phyloP scores from a whole-genome alignment of 1,284 basidiomycete species.

The Ganoderma lucidum region DNA sequence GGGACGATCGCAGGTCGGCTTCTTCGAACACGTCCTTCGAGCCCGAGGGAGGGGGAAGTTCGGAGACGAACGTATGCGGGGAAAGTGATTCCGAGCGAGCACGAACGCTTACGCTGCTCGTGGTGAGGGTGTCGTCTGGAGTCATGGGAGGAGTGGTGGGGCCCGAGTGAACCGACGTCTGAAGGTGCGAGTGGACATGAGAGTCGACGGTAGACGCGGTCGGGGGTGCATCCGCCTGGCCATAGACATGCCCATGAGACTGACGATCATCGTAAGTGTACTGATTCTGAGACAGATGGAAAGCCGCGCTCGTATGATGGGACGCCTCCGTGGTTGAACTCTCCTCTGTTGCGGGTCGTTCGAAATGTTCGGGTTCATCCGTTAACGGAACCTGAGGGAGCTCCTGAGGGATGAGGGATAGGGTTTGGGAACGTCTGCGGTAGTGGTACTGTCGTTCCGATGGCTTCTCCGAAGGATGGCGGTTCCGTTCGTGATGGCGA shows the following conservation, averaged over 20 bases:
- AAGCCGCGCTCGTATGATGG: slow-evolving; percentile 14
- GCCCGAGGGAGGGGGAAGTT: slow-evolving; percentile 28
- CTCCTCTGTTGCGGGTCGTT: slow-evolving; percentile 18
- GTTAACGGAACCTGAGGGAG: slow-evolving; percentile 16
- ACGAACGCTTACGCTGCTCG: slow-evolving; percentile 36
- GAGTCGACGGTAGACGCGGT: slow-evolving; percentile 26
- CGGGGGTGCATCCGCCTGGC: slow-evolving; percentile 22
- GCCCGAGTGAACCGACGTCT: slow-evolving; percentile 27
- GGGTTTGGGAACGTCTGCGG: slow-evolving; percentile 41
- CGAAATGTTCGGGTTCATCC: slow-evolving; percentile 12
- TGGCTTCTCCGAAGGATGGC: slow-evolving; percentile 24
- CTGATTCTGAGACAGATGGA: slow-evolving; percentile 33
- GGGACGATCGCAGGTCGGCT: not conserved
- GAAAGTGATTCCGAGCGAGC: slow-evolving; percentile 34
- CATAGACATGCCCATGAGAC: slow-evolving; percentile 41
- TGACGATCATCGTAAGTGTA: slow-evolving; percentile 43
- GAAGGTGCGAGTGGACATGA: slow-evolving; percentile 28
- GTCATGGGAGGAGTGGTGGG: slow-evolving; percentile 43
- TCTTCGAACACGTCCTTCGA: slow-evolving; percentile 28
- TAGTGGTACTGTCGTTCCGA: slow-evolving; percentile 35
- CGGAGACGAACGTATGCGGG: slow-evolving; percentile 30
- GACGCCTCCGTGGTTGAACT: slow-evolving; percentile 11
- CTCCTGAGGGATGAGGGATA: slow-evolving; percentile 28
- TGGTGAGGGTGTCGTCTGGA: slow-evolving; percentile 42
- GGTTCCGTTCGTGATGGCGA: slow-evolving; percentile 28